Base-by-base conservation (phyloP, 176 grass and related monocot genomes). In the Lolium multiflorum region DNA sequence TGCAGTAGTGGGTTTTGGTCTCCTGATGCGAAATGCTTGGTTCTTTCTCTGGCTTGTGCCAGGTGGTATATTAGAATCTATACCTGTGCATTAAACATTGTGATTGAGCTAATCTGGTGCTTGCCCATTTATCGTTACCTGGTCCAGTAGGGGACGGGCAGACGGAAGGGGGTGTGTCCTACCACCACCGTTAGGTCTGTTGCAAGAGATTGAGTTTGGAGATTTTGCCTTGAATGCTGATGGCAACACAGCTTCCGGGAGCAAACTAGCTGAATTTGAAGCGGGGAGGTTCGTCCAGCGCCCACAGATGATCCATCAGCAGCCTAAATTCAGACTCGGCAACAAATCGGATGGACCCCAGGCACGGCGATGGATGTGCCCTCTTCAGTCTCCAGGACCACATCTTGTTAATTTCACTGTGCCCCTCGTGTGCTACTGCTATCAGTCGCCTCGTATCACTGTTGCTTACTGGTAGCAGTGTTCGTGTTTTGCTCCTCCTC, bases 171-270 rank as follows among this genome's bases (percentile, higher is more conserved):
- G 69, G 51, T 4, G 57, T 59, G 83, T 50, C 82, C 87, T 74
- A 66, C 76, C 74, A 22, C n/a, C 35, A 7, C 17, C 46, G 83
- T 72, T 77, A 81, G 77, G 70, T 82, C 83, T 21, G 78, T 77
- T 43, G 83, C 51, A 3, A 9, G 24, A 86, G 88, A 90, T 87
- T 81, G 50, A 14, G 80, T 11, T 48, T 15, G 56, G 74, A 79
- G 84, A 90, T 90, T 35, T 90, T 35, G 65, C 74, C 31, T 87
- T 90, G 80, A 90, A 82, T 83, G 74, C 13, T 67, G 84, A 91
- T 79, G 56, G 84, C 80, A 78, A 90, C 67, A 11, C 20, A 13
- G 28, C 41, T 12, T 21, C 78, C 22, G 44, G 54, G 74, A 85
- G 62, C 80, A 39, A 83, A 67, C 43, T 65, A 56, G 84, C 80